Evolutionary conservation across 169 alveolate genomes (phyloP).

Genomic region (Plasmodium gaboni): DNA sequence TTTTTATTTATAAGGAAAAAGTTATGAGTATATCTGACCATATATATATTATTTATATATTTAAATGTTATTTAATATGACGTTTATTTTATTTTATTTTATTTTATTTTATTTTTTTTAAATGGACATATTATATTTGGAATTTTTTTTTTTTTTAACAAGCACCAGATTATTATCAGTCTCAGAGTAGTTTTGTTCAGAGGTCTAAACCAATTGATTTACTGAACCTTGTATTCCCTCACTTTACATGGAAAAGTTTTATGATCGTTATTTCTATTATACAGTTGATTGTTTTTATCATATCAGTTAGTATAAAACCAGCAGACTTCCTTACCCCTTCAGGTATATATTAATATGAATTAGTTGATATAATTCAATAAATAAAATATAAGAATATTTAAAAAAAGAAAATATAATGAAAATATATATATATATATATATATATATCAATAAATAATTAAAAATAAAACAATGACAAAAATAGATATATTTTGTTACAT

Average conservation of each 20-base stretch:
- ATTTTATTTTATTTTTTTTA: no score
- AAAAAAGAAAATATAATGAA: not conserved
- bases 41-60: no score
- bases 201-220: slow-evolving; percentile 75
- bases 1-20: not conserved
- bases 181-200: slow-evolving; percentile 74
- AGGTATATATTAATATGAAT: slow-evolving; percentile 16
- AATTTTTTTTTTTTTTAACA: slow-evolving; percentile 4
- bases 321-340: slow-evolving; percentile 72
- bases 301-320: slow-evolving; percentile 60
- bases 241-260: slow-evolving; percentile 77
- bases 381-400: not conserved
- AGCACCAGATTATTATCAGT: slow-evolving; percentile 67
- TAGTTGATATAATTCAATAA: not conserved
- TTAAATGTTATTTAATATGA: no score
- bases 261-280: slow-evolving; percentile 76
- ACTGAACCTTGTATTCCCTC: slow-evolving; percentile 79
- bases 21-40: no score
- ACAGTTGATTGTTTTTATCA: slow-evolving; percentile 76
- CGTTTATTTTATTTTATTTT: no score
- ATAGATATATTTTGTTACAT: not conserved
- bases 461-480: not conserved
- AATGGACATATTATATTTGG: not conserved
- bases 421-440: no score
- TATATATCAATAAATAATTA: not conserved